phyloP scores from a whole-genome alignment of 192 early-diverging fungal species.

The Backusella westeae region DNA sequence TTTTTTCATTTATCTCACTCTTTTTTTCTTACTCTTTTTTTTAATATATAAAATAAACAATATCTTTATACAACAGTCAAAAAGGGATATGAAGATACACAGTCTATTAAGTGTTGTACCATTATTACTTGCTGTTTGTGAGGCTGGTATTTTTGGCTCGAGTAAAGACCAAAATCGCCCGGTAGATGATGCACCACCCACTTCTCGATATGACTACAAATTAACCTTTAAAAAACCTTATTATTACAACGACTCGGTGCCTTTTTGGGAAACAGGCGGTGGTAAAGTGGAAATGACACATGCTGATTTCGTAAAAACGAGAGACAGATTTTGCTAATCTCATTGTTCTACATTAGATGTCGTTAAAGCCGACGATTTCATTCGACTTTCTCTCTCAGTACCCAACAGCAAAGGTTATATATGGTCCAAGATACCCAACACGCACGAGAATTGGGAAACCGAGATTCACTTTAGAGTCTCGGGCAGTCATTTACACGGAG shows the following conservation, averaged over 20 bases:
- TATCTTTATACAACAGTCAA: neutral
- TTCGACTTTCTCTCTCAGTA: conserved; percentile 62
- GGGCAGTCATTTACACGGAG: conserved; percentile 61
- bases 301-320: too few species aligned
- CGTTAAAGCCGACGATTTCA: conserved; percentile 40
- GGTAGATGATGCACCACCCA: neutral
- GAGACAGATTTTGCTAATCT: too few species aligned
- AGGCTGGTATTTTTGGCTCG: conserved; percentile 8
- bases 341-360: conserved; percentile 1
- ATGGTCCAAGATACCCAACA: conserved; percentile 59
- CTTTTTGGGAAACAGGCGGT: conserved; percentile 50
- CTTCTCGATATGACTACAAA: conserved; percentile 54
- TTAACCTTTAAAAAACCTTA: conserved; percentile 59
- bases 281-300: conserved; percentile 20
- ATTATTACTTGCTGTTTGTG: neutral
- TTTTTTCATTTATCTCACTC: neutral
- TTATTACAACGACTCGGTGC: conserved; percentile 45
- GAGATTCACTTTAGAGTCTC: conserved; percentile 59
- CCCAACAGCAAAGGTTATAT: conserved; percentile 53
- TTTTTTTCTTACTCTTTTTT: neutral
- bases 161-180: neutral
- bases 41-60: neutral
- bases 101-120: neutral
- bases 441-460: conserved; percentile 70
- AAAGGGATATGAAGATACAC: conserved; percentile 1